Evolutionary conservation across 2,329 filamentous ascomycete genomes (phyloP).

Genomic region (Coniella vitis): DNA sequence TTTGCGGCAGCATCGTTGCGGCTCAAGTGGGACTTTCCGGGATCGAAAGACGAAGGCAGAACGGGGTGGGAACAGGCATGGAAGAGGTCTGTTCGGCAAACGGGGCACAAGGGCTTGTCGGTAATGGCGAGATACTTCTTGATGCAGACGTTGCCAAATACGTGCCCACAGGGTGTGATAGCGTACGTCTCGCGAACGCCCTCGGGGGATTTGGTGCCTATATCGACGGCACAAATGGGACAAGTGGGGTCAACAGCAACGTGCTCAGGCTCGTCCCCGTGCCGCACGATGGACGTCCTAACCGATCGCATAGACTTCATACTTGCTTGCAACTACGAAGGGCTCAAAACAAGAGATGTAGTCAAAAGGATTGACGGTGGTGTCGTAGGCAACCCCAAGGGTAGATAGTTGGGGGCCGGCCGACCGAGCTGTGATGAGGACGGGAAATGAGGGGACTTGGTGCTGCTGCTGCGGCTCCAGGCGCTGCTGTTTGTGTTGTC

Average conservation of each 20-base stretch:
- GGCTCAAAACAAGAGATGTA: background rate
- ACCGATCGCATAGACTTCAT: slow-evolving; percentile 13
- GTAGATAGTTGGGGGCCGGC: slow-evolving; percentile 2
- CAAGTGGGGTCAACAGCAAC: slow-evolving; percentile 11
- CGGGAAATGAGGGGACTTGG: too few relatives aligned
- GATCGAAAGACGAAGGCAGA: slow-evolving; percentile 12
- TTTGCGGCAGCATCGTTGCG: slow-evolving; percentile 10
- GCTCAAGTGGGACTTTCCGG: slow-evolving; percentile 6
- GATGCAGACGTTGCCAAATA: slow-evolving; percentile 17
- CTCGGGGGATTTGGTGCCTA: slow-evolving; percentile 15
- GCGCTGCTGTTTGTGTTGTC: too few relatives aligned
- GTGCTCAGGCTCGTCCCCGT: slow-evolving; percentile 9
- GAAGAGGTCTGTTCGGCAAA: slow-evolving; percentile 16
- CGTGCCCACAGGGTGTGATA: slow-evolving; percentile 15
- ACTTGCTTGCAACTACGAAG: slow-evolving; percentile 1
- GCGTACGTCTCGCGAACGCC: slow-evolving; percentile 15
- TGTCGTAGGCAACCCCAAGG: slow-evolving; percentile 7
- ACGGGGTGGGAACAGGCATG: slow-evolving; percentile 15
- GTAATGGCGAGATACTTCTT: slow-evolving; percentile 17
- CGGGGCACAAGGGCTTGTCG: slow-evolving; percentile 16
- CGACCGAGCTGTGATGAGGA: too few relatives aligned
- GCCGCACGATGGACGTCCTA: slow-evolving; percentile 13
- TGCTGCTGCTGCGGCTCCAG: too few relatives aligned
- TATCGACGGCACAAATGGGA: slow-evolving; percentile 16
- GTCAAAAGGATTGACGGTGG: slow-evolving; percentile 6